Conservation (phyloP, 2,329 filamentous ascomycete species). For the Colletotrichum somersetense region DNA sequence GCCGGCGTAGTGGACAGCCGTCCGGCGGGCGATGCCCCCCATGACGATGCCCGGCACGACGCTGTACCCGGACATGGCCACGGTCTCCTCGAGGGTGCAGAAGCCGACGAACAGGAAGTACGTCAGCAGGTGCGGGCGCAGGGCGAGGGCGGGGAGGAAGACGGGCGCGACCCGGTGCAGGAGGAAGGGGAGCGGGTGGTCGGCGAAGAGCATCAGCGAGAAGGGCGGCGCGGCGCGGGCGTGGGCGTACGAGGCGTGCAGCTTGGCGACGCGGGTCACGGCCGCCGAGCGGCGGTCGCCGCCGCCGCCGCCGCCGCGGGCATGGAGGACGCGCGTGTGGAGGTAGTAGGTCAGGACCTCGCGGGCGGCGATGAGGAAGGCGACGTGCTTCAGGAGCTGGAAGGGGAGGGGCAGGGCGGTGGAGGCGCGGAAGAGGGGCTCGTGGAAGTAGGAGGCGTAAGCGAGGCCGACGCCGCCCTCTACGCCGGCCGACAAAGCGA, state of each 20-base stretch:
- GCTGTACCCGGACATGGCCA: constrained; percentile 77
- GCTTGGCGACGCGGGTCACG: constrained; percentile 51
- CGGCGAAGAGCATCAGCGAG: constrained; percentile 73
- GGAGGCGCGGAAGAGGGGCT: constrained; percentile 61
- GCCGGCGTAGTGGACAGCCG: constrained; percentile 67
- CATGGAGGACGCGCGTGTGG: constrained; percentile 80
- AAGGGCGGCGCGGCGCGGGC: constrained; percentile 67
- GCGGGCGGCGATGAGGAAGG: constrained; percentile 58
- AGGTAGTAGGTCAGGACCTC: constrained; percentile 78
- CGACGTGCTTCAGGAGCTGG: constrained; percentile 64
- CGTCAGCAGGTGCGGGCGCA: constrained; percentile 79
- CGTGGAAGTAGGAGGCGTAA: constrained; percentile 51
- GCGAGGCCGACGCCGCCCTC: constrained; percentile 58
- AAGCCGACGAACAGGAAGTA: constrained; percentile 75
- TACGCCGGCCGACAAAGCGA: constrained; percentile 57
- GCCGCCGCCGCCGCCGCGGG: constrained; percentile 39
- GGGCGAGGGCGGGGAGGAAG: constrained; percentile 73
- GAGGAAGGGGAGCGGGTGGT: constrained; percentile 76
- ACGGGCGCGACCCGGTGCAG: constrained; percentile 73
- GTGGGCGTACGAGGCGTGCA: constrained; percentile 65
- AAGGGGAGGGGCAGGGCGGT: constrained; percentile 66
- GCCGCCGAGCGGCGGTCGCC: constrained; percentile 12
- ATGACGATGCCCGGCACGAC: constrained; percentile 66
- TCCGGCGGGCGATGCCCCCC: constrained; percentile 62
- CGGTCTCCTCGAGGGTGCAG: constrained; percentile 74